Base-by-base conservation (phyloP, 768 basidiomycete genomes). In the Mycena pura region DNA sequence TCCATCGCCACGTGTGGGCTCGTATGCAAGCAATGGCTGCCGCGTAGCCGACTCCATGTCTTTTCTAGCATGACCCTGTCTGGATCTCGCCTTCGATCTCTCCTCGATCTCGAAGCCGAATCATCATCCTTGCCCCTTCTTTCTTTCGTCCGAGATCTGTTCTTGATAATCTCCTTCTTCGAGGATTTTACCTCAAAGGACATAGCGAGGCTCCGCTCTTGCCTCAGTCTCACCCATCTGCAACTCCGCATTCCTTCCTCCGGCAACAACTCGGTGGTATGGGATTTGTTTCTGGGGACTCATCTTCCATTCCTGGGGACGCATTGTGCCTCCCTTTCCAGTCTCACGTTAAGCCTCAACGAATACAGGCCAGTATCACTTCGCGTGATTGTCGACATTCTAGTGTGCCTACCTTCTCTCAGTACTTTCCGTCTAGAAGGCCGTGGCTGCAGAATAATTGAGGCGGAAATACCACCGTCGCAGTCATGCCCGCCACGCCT, bases 21-120 rank as follows among this genome's bases (percentile, higher is more conserved):
- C 28, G 45, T 47, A 47, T 47, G 45, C 45, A 47, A 47, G 28
- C 45, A 47, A n/a, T 47, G 45, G 45, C 28, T 47, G 28, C 45
- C 45, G 27, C 45, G 29, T 31, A 47, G 45, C 45, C 27, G 45
- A 47, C 28, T 47, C 28, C 45, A 47, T 31, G 28, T 47, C 45
- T 47, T 47, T 31, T 47, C 45, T 15, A 47, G 8, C 27, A 21
- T 29, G 45, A n/a, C 6, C 6, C 45, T 47, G 45, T 31, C 19
- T 47, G 45, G 45, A 47, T 47, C 28, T 29, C 45, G 45, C 45
- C 45, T 47, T 47, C 28, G 28, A 47, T 47, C 45, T 31, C 45
- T 47, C 27, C 28, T 47, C 45, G 29, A 47, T 29, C 27, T 47
- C 28, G 45, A 47, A 45, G 44, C 28, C 15, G 45, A 47, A n/a